Evolutionary conservation across 2,329 filamentous ascomycete species (phyloP).

Genomic region (Aspergillus japonicus): DNA sequence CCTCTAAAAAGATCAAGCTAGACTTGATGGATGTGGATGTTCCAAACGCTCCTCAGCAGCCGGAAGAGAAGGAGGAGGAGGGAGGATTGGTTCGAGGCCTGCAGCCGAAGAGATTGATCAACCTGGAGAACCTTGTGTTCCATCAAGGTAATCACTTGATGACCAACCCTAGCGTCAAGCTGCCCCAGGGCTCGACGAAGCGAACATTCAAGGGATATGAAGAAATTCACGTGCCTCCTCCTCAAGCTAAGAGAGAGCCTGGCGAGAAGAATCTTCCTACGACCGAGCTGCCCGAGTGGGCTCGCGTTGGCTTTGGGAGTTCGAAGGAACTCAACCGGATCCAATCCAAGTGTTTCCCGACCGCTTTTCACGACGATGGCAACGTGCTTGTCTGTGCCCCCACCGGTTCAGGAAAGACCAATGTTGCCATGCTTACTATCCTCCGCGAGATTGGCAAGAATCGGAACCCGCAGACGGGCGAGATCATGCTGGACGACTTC

Average conservation of each 20-base stretch:
- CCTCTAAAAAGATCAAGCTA: conserved; percentile 79
- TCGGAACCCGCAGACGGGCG: conserved; percentile 81
- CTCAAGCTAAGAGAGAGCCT: conserved; percentile 80
- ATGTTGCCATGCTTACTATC: conserved; percentile 96
- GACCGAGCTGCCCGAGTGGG: conserved; percentile 88
- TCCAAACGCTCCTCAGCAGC: conserved; percentile 56
- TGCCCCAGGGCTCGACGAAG: conserved; percentile 93
- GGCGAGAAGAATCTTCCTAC: conserved; percentile 80
- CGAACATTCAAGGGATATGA: conserved; percentile 97
- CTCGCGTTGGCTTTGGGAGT: conserved; percentile 77
- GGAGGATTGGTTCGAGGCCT: conserved; percentile 75
- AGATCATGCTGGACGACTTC: conserved; percentile 92
- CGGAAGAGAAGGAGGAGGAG: conserved; percentile 57
- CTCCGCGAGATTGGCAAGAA: conserved; percentile 96
- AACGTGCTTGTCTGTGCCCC: conserved; percentile 98
- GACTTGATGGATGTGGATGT: conserved; percentile 85
- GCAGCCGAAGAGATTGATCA: conserved; percentile 82
- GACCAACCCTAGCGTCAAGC: conserved; percentile 95
- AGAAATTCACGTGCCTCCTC: conserved; percentile 93
- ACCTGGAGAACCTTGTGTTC: conserved; percentile 93
- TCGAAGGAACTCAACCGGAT: conserved; percentile 90
- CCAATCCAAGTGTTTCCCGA: conserved; percentile 87
- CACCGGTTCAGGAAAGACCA: conserved; percentile 96
- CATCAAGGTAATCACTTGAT: conserved; percentile 98
- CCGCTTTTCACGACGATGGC: conserved; percentile 88